Evolutionary conservation across 2,329 filamentous ascomycete genomes (phyloP).

Genomic region (Arthrobotrys iridis): DNA sequence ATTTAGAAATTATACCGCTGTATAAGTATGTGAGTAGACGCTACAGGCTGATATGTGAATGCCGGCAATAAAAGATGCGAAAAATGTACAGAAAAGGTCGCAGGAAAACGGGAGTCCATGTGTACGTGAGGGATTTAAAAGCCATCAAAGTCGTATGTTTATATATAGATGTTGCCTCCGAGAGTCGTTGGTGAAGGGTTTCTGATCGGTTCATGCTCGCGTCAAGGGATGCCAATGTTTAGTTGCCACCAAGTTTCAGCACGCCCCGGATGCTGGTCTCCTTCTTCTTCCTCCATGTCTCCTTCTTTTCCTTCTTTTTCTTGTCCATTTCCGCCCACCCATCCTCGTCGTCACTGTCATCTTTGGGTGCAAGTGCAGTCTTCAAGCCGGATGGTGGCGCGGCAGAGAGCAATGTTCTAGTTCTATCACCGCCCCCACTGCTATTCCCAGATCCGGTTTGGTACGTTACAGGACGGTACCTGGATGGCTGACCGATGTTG

Average conservation of each 20-base stretch:
- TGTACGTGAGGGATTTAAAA: constrained; percentile 41
- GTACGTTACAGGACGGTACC: constrained; percentile 89
- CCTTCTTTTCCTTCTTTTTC: constrained; percentile 74
- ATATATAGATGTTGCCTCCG: constrained; percentile 31
- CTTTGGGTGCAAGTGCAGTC: constrained; percentile 61
- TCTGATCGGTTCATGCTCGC: constrained; percentile 31
- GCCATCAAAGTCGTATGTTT: constrained; percentile 53
- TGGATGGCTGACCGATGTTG: constrained; percentile 86
- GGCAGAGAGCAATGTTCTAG: constrained; percentile 64
- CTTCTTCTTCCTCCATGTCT: constrained; percentile 73
- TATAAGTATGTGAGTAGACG: constrained; percentile 21
- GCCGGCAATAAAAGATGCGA: constrained; percentile 33
- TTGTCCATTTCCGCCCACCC: constrained; percentile 77
- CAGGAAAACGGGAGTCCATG: constrained; percentile 25
- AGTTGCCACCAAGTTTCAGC: constrained; percentile 49
- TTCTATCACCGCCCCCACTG: constrained; percentile 62
- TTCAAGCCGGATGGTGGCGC: constrained; percentile 58
- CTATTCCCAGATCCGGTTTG: constrained; percentile 55
- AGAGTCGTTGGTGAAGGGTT: constrained; percentile 45
- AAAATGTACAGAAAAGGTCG: constrained; percentile 53
- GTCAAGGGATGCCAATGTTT: constrained; percentile 6
- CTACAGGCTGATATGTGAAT: constrained; percentile 38
- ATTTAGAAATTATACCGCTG: constrained; percentile 18
- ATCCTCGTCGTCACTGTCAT: constrained; percentile 72
- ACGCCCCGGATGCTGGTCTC: constrained; percentile 55